Evolutionary conservation across 2,329 filamentous ascomycete species (phyloP).

Genomic region (Talaromyces sp.): DNA sequence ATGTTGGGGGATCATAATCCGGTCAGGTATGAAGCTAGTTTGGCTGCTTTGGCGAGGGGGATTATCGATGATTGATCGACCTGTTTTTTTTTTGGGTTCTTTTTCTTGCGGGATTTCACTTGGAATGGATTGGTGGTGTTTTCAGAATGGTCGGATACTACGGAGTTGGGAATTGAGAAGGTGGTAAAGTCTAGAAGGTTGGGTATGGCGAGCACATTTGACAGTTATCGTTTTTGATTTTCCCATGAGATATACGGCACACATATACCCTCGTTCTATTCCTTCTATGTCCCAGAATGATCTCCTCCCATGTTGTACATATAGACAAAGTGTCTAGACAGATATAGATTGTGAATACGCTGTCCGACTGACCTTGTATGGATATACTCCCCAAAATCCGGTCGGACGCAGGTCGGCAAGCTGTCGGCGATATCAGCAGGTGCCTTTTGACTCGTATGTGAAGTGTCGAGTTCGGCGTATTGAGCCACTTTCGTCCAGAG

Average conservation of each 20-base stretch:
- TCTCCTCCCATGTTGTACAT: background rate
- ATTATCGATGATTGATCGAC: conserved; percentile 40
- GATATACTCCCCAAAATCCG: background rate
- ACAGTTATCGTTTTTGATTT: background rate
- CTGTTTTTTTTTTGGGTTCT: background rate
- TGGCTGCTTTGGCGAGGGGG: conserved; percentile 58
- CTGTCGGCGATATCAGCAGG: background rate
- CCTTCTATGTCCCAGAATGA: background rate
- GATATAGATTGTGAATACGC: background rate
- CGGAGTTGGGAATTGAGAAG: background rate
- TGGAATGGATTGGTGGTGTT: background rate
- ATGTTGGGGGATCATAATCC: conserved; percentile 78
- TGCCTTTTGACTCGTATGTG: background rate
- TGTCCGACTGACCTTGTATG: background rate
- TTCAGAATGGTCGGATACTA: background rate
- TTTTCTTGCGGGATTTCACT: background rate
- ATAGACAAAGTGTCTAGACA: background rate
- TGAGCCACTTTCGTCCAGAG: background rate
- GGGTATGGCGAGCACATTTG: background rate
- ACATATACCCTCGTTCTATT: background rate
- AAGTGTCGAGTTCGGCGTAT: too few relatives aligned
- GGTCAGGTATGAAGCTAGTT: conserved; percentile 67
- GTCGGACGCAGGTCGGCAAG: background rate
- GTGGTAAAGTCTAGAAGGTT: background rate
- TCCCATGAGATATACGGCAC: background rate